Evolutionary conservation across 176 grass and related monocot genomes (phyloP), one percentile per base, ranked within the genome.

Genomic region (Rhynchospora tenuis): DNA sequence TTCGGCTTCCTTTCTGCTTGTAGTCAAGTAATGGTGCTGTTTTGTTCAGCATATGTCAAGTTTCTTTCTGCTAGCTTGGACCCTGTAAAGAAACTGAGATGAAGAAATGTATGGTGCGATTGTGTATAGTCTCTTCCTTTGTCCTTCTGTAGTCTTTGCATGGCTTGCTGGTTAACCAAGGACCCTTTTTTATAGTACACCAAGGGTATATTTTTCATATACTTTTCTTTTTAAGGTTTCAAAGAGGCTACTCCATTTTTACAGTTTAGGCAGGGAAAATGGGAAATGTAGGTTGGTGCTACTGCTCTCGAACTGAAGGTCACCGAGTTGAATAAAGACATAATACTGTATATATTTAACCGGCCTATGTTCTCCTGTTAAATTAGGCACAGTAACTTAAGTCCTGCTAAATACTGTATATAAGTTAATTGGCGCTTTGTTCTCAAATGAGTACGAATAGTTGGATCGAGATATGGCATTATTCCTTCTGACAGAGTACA

Each of bases 31-130:
- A 81, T 9, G 10, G 23, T 38, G 78, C 78, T 82, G 59, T 82
- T 82, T 76, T 67, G 19, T 52, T 43, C 59, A 65, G 61, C 46
- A 20, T 67, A 20, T 65, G 11, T 80, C 27, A 17, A 64, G 20
- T 50, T 47, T 47, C 26, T 10, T 64, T 64, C n/a, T 81, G 23
- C 31, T 67, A 82, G 62, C 15, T 82, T 64, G 43, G 23, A 67
- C n/a, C 12, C 26, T 82, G 80, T 66, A 82, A 82, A 82, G 48
- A 48, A 64, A 48, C 60, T 52, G 31, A 66, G 46, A 67, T 52
- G 45, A 48, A 64, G 44, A 17, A 82, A 82, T 45, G 43, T 28
- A 19, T 64, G 26, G 59, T 67, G n/a, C 20, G 31, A 47, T 28
- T 24, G 6, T 82, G 44, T 80, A 29, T 55, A 60, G 11, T 65